A percentile compares a stretch with the other conserved stretches of the same genome.
Conservation (phyloP, 768 basidiomycete genomes). For the Candolleomyces aberdarensis region DNA sequence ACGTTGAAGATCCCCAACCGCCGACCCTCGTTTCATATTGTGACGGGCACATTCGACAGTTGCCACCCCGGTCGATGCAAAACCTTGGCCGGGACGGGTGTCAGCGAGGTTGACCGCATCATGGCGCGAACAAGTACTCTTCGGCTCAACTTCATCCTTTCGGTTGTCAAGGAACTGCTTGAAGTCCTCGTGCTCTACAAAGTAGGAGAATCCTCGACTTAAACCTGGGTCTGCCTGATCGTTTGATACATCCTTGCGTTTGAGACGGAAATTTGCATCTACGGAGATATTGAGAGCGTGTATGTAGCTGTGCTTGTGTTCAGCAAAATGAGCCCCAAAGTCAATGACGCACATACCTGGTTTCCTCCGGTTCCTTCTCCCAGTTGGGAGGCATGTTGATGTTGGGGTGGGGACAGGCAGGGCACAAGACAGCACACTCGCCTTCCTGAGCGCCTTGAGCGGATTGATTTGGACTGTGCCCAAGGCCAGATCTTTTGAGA, state of each 20-base stretch:
- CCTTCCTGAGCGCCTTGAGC: constrained; percentile 10
- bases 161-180: constrained; percentile 2
- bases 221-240: constrained; percentile 10
- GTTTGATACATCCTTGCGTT: background rate
- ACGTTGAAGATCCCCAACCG: constrained; percentile 26
- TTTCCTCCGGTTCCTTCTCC: constrained; percentile 3
- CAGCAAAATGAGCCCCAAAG: too few relatives aligned
- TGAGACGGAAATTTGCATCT: constrained; percentile 2
- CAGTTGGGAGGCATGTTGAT: constrained; percentile 17
- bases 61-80: constrained; percentile 23
- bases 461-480: constrained; percentile 11
- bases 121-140: constrained; percentile 25
- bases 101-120: constrained; percentile 24
- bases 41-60: constrained; percentile 26
- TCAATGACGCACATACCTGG: too few relatives aligned
- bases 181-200: constrained; percentile 10
- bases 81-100: constrained; percentile 15
- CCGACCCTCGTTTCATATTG: constrained; percentile 23
- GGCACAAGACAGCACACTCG: constrained; percentile 18
- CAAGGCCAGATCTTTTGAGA: background rate
- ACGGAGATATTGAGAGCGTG: background rate
- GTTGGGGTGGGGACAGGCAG: constrained; percentile 20
- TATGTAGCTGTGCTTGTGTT: background rate
- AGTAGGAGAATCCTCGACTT: constrained; percentile 11
- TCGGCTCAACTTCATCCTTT: constrained; percentile 1